A percentile compares a stretch with the other conserved stretches of the same genome.
Conservation (phyloP, 2,329 filamentous ascomycete species). For the Ceratocystis harringtonii region DNA sequence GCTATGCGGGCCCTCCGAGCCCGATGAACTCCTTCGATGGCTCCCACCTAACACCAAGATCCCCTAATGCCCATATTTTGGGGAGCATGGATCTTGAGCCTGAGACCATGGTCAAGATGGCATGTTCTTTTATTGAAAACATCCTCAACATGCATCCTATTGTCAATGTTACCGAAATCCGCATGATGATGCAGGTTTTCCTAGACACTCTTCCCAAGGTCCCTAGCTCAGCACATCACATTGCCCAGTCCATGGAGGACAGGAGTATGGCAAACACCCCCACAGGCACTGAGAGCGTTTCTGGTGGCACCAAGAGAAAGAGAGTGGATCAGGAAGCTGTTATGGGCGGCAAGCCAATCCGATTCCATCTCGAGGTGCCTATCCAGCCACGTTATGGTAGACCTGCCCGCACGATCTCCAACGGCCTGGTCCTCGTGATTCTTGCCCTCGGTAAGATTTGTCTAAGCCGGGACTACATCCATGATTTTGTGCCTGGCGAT, state of each 20-base stretch:
- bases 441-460: constrained; percentile 81
- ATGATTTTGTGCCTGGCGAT: constrained; percentile 36
- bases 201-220: constrained; percentile 31
- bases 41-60: neutral
- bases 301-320: constrained; percentile 38
- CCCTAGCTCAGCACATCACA: neutral
- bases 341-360: neutral
- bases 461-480: constrained; percentile 36
- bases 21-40: constrained; percentile 24
- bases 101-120: constrained; percentile 36
- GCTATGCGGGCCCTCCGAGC: constrained; percentile 39
- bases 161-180: constrained; percentile 37
- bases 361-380: neutral
- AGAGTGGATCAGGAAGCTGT: constrained; percentile 17
- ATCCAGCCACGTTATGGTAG: constrained; percentile 20
- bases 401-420: constrained; percentile 55
- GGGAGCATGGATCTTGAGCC: constrained; percentile 33
- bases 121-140: constrained; percentile 42
- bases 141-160: constrained; percentile 53
- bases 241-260: neutral
- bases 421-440: constrained; percentile 67
- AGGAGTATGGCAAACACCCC: constrained; percentile 3
- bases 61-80: neutral
- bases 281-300: neutral
- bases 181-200: constrained; percentile 39